A percentile compares a stretch with the other conserved stretches of the same genome.
phyloP scores from a whole-genome alignment of 2,329 filamentous ascomycete species.

The Fusarium stilboides region DNA sequence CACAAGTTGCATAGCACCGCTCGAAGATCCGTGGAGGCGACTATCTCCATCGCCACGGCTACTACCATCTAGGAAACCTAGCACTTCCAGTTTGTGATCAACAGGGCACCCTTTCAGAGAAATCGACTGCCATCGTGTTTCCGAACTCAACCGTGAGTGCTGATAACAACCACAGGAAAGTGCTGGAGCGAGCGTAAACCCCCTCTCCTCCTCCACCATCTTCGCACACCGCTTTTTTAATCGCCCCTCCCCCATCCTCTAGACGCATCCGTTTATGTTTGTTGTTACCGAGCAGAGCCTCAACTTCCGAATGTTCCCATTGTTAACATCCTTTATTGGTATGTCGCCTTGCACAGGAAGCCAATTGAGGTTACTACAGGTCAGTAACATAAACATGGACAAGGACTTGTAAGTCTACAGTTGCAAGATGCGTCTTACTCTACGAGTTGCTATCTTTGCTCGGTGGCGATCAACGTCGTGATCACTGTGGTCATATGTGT shows the following conservation, averaged over 20 bases:
- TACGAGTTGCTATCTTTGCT: constrained; percentile 16
- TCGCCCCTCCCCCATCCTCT: constrained; percentile 25
- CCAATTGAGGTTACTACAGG: constrained; percentile 14
- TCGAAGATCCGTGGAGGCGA: constrained; percentile 38
- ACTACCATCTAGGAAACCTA: constrained; percentile 14
- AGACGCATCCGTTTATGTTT: constrained; percentile 14
- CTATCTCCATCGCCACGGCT: constrained; percentile 27
- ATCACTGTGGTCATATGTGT: constrained; percentile 17
- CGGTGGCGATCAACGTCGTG: constrained; percentile 5
- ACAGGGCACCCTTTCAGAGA: constrained; percentile 10
- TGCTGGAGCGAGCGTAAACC: constrained; percentile 33
- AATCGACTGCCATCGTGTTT: constrained; percentile 20
- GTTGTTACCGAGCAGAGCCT: constrained; percentile 38
- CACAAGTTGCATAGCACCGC: constrained; percentile 46
- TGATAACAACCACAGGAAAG: constrained; percentile 25
- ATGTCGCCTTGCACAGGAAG: constrained; percentile 9
- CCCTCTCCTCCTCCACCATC: constrained; percentile 47
- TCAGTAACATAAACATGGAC: not conserved
- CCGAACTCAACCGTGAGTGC: constrained; percentile 25
- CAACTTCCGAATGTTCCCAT: constrained; percentile 33
- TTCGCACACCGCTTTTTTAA: constrained; percentile 48
- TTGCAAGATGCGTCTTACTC: constrained; percentile 16
- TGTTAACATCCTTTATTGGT: constrained; percentile 10
- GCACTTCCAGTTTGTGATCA: constrained; percentile 13
- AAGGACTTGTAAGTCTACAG: constrained; percentile 13